A percentile compares a stretch with the other conserved stretches of the same genome.
phyloP scores from a whole-genome alignment of 257 asterid species.

The Salvia rosmarinus region DNA sequence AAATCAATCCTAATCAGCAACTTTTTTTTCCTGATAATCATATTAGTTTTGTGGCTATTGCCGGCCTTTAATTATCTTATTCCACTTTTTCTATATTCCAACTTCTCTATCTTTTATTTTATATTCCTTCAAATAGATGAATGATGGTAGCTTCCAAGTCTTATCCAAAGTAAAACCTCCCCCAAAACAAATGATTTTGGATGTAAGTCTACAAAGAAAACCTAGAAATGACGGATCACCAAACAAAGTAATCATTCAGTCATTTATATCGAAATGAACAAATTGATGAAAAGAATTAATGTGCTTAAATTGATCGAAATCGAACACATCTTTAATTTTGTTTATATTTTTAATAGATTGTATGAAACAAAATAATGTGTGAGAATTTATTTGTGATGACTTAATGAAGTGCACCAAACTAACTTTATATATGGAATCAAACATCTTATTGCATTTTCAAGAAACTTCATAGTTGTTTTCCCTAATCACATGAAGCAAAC shows the following conservation, averaged over 20 bases:
- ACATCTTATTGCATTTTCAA: not conserved
- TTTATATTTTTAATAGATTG: not conserved
- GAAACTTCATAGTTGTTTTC: not conserved
- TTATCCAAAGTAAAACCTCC: not conserved
- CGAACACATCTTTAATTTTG: too few relatives aligned
- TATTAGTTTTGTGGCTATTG: too few relatives aligned
- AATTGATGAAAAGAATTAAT: not conserved
- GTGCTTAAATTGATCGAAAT: too few relatives aligned
- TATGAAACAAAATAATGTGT: not conserved
- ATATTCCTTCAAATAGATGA: not conserved
- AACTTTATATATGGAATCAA: not conserved
- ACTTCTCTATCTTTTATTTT: not conserved
- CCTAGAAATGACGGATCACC: not conserved
- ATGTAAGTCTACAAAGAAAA: not conserved
- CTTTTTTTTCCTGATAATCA: too few relatives aligned
- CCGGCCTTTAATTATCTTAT: not conserved
- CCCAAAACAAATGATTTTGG: not conserved
- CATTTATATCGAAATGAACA: not conserved
- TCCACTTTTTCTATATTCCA: not conserved
- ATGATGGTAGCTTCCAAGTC: not conserved
- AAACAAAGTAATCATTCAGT: not conserved
- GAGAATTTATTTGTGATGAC: not conserved
- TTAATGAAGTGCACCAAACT: not conserved
- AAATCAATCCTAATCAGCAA: too few relatives aligned
- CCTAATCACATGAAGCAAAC: slow-evolving; percentile 24